Conservation (phyloP, 352 stramenopile species). For the Globisporangium iwayamae region DNA sequence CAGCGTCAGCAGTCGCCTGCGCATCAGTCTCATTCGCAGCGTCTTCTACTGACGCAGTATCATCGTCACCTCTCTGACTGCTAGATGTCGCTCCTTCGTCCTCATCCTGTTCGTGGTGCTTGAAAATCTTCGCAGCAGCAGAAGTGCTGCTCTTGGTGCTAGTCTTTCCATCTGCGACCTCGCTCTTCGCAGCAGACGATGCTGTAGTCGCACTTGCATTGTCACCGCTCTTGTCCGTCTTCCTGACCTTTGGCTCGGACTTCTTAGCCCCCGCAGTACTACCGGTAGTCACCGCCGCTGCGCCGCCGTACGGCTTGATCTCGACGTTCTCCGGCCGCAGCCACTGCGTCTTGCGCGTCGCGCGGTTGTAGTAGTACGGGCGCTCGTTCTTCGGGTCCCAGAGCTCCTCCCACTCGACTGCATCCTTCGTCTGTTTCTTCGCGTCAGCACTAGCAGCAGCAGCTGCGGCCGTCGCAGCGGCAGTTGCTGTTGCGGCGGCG, state of each 20-base stretch:
- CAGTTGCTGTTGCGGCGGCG: constrained; percentile 1
- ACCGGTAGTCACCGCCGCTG: constrained; percentile 16
- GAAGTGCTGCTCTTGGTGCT: constrained; percentile 1
- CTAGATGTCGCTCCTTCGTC: not conserved
- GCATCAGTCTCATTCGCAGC: not conserved
- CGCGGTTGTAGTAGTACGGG: constrained; percentile 85
- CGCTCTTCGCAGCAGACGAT: constrained; percentile 1
- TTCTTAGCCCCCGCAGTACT: constrained; percentile 17
- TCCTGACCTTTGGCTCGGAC: constrained; percentile 20
- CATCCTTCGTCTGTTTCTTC: constrained; percentile 22
- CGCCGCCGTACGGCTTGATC: constrained; percentile 61
- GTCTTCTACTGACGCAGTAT: constrained; percentile 1
- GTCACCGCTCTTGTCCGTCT: constrained; percentile 15
- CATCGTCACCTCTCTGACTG: constrained; percentile 1
- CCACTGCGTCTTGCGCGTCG: constrained; percentile 80
- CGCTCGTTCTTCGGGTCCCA: constrained; percentile 86
- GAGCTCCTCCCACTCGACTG: constrained; percentile 75
- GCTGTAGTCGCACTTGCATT: not conserved
- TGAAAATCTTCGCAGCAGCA: not conserved
- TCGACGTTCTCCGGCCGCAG: constrained; percentile 66
- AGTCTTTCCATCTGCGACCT: not conserved
- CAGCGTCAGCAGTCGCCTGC: not conserved
- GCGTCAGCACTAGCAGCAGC: not conserved
- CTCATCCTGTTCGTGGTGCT: constrained; percentile 5
- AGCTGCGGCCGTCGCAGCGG: not conserved